A percentile compares a stretch with the other conserved stretches of the same genome.
These are phyloP conservation scores for Eucalyptus polybractea DNA, from an alignment of 345 rosid species.

Conservation along the genomic window DNA sequence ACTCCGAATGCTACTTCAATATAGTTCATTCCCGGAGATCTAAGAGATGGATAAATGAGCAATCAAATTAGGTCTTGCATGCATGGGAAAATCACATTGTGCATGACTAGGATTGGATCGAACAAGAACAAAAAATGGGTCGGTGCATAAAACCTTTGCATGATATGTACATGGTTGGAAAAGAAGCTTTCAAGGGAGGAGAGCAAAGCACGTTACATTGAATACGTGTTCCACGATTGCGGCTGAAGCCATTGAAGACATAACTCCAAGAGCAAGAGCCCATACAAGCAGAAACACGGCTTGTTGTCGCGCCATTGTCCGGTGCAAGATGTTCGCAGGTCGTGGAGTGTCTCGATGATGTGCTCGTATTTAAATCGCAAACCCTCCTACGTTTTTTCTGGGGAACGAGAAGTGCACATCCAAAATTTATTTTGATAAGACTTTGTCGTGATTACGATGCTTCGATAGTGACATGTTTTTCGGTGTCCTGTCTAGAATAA, in stretches of 20 bases:
- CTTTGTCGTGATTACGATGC: not conserved
- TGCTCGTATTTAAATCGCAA: not conserved
- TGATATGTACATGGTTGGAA: not conserved
- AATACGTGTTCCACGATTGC: conserved; percentile 66
- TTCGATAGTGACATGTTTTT: not conserved
- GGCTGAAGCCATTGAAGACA: conserved; percentile 45
- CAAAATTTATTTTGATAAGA: not conserved
- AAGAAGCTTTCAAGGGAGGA: not conserved
- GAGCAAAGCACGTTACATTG: conserved; percentile 19
- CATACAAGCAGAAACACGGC: not conserved
- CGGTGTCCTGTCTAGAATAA: not conserved
- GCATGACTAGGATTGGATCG: not conserved
- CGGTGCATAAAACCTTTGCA: not conserved
- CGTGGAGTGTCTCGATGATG: not conserved
- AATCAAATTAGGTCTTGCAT: not conserved
- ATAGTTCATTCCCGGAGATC: not conserved
- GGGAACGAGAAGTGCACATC: not conserved
- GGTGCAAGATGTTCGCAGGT: not conserved
- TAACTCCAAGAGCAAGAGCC: conserved; percentile 5
- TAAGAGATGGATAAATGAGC: not conserved
- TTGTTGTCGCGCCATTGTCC: conserved; percentile 6
- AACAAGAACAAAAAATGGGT: not conserved
- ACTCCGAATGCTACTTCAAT: not conserved
- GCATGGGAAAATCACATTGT: not conserved
- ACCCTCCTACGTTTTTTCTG: not conserved